These are phyloP conservation scores for Melaleuca quinquenervia DNA, from an alignment of 345 rosid species.

Conservation along the genomic window DNA sequence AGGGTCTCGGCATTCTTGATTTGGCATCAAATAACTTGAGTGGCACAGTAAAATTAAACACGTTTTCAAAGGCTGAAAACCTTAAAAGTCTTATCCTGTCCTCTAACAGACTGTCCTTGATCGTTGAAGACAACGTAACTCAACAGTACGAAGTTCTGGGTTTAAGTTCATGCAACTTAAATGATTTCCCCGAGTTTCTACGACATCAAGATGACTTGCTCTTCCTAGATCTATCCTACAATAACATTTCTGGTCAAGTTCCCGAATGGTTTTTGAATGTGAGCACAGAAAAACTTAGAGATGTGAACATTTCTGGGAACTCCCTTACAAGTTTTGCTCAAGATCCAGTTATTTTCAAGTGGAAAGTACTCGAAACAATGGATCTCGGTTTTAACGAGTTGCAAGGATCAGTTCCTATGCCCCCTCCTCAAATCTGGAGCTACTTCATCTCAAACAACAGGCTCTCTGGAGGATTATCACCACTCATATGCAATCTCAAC, in stretches of 20 bases:
- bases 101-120: background rate
- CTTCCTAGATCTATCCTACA: background rate
- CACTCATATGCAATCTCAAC: conserved; percentile 1
- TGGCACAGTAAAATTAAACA: background rate
- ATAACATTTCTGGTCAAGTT: conserved; percentile 5
- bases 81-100: background rate
- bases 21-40: background rate
- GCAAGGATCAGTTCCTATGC: background rate
- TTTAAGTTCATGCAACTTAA: conserved; percentile 8
- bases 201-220: background rate
- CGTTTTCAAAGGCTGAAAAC: background rate
- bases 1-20: background rate
- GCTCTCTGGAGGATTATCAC: background rate
- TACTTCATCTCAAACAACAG: conserved; percentile 4
- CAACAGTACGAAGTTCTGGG: background rate
- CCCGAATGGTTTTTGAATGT: conserved; percentile 1
- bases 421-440: background rate
- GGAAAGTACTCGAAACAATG: background rate
- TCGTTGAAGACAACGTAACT: background rate
- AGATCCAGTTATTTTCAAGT: background rate
- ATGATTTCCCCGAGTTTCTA: conserved; percentile 4
- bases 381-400: background rate
- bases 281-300: fast-evolving
- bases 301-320: background rate
- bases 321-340: conserved; percentile 5